Conservation (phyloP, 257 asterid species). For the Solanum pinnatisectum region DNA sequence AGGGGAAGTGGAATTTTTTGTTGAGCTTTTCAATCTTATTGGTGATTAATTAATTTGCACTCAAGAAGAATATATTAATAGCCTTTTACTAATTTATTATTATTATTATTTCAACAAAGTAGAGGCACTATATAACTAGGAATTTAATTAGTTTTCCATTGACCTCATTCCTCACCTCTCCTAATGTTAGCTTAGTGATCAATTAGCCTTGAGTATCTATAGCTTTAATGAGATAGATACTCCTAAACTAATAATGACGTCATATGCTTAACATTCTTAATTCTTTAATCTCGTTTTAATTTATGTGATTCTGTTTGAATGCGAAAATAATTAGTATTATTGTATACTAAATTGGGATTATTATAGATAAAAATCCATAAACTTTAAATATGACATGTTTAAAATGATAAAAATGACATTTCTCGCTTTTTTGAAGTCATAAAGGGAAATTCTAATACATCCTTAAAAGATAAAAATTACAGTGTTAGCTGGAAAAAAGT, state of each 20-base stretch:
- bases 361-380: background rate
- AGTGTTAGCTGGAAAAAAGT: background rate
- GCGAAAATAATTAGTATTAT: too few species aligned
- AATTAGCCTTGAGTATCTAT: background rate
- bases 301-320: background rate
- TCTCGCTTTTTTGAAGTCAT: background rate
- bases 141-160: conserved; percentile 3
- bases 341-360: background rate
- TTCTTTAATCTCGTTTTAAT: background rate
- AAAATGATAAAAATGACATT: background rate
- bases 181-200: background rate
- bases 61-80: background rate
- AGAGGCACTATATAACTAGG: background rate
- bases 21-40: conserved; percentile 6
- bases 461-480: too few species aligned
- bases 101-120: background rate
- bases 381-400: background rate
- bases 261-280: background rate
- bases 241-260: background rate
- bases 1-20: conserved; percentile 7
- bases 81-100: background rate
- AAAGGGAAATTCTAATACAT: too few species aligned
- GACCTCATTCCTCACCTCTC: conserved; percentile 13
- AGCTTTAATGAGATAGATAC: background rate
- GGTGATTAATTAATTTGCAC: conserved; percentile 14